These are phyloP conservation scores for Tausonia pullulans DNA, from an alignment of 1,284 basidiomycete genomes.

Conservation along the genomic window DNA sequence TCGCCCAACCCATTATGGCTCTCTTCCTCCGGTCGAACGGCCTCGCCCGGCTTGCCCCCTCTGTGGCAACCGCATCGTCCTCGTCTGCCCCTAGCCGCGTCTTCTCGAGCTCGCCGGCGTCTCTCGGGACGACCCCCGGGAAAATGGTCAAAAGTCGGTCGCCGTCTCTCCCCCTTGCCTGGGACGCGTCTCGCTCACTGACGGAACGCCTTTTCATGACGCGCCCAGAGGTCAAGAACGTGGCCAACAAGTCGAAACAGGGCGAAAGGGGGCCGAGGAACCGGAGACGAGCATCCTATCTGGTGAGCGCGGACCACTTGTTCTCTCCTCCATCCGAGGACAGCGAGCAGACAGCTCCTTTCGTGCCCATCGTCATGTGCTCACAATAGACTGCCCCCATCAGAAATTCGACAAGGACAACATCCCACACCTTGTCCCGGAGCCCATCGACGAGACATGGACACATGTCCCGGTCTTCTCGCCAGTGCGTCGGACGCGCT, in stretches of 20 bases:
- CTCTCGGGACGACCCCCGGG: not conserved
- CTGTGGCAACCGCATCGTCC: not conserved
- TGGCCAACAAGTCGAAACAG: not conserved
- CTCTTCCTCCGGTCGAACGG: not conserved
- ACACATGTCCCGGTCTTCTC: not conserved
- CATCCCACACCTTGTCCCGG: not conserved
- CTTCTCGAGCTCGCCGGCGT: not conserved
- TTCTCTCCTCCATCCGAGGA: not conserved
- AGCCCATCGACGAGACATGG: not conserved
- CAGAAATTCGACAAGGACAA: not conserved
- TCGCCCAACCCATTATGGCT: not conserved
- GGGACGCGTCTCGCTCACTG: not conserved
- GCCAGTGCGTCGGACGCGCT: conserved; percentile 1
- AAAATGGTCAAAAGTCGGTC: not conserved
- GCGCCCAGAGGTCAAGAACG: not conserved
- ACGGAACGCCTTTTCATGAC: not conserved
- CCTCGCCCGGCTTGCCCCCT: not conserved
- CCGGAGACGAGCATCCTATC: not conserved
- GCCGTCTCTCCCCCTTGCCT: not conserved
- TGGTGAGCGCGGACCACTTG: not conserved
- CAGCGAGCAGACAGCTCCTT: not conserved
- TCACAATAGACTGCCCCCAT: too few relatives aligned
- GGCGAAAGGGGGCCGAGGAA: not conserved
- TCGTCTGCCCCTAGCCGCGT: not conserved
- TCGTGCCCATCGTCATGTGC: not conserved